Conservation (phyloP, 176 grass and related monocot species). For the Microstegium vimineum region DNA sequence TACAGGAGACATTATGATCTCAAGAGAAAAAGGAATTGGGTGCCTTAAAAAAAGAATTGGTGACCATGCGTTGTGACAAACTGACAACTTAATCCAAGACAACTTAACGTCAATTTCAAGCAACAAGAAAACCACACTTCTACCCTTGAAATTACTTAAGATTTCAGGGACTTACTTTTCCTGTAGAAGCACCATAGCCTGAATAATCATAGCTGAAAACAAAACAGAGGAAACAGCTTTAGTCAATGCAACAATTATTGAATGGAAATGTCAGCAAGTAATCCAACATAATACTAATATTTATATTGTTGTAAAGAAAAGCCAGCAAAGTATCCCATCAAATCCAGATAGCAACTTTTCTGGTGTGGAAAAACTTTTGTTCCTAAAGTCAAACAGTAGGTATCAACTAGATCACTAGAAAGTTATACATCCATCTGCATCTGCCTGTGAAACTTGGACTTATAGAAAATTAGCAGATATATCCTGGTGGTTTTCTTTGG, state of each 20-base stretch:
- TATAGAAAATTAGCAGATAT: neutral
- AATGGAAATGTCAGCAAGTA: neutral
- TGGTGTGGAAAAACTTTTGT: constrained; percentile 18
- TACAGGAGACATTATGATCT: constrained; percentile 17
- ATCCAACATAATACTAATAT: neutral
- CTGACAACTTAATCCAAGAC: neutral
- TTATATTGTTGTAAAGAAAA: neutral
- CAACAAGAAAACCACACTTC: neutral
- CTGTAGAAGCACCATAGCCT: constrained; percentile 96
- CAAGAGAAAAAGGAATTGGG: constrained; percentile 3
- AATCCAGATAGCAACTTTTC: constrained; percentile 9
- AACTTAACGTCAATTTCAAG: constrained; percentile 19
- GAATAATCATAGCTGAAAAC: constrained; percentile 91
- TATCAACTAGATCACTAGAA: constrained; percentile 12
- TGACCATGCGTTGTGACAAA: neutral
- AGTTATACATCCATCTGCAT: neutral
- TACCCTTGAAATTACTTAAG: constrained; percentile 12
- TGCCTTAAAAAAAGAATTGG: neutral
- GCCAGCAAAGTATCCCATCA: neutral
- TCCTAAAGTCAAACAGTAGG: constrained; percentile 26
- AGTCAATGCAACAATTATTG: neutral
- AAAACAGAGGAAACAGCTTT: constrained; percentile 31
- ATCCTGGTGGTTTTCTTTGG: neutral
- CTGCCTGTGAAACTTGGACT: neutral
- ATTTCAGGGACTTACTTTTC: constrained; percentile 69